Evolutionary conservation across 371 early-diverging fungal species (phyloP).

Genomic region (Gilbertella persicaria): DNA sequence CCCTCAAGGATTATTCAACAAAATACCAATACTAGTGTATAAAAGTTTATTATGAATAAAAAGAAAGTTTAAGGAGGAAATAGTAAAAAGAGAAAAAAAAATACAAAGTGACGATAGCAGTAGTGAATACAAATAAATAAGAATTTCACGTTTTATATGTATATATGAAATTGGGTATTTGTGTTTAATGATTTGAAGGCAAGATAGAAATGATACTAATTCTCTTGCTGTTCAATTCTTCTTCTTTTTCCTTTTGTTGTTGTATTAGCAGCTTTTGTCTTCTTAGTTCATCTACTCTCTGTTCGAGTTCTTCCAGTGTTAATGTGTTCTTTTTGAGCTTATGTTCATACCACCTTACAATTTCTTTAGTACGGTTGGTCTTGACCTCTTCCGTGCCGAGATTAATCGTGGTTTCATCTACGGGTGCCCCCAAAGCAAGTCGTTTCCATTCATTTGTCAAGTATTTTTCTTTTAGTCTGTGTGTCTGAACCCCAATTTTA

Average conservation of each 20-base stretch:
- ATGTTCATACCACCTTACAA: constrained; percentile 51
- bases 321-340: constrained; percentile 31
- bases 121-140: not conserved
- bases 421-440: constrained; percentile 36
- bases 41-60: not conserved
- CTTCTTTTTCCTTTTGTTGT: constrained; percentile 7
- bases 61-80: not conserved
- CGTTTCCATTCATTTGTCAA: constrained; percentile 52
- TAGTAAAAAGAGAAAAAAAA: not conserved
- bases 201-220: not conserved
- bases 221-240: not conserved
- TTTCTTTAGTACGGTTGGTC: constrained; percentile 43
- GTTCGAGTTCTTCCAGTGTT: constrained; percentile 36
- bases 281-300: constrained; percentile 38
- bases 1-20: constrained; percentile 96
- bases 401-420: constrained; percentile 40
- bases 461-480: constrained; percentile 43
- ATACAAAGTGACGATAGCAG: not conserved
- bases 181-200: not conserved
- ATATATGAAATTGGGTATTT: not conserved
- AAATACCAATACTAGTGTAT: constrained; percentile 85
- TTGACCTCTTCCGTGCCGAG: not conserved
- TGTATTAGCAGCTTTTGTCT: constrained; percentile 22
- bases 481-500: constrained; percentile 39
- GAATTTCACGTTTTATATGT: not conserved